Conservation (phyloP, 139 green algal genomes). For the Chlamydomonas sp. region DNA sequence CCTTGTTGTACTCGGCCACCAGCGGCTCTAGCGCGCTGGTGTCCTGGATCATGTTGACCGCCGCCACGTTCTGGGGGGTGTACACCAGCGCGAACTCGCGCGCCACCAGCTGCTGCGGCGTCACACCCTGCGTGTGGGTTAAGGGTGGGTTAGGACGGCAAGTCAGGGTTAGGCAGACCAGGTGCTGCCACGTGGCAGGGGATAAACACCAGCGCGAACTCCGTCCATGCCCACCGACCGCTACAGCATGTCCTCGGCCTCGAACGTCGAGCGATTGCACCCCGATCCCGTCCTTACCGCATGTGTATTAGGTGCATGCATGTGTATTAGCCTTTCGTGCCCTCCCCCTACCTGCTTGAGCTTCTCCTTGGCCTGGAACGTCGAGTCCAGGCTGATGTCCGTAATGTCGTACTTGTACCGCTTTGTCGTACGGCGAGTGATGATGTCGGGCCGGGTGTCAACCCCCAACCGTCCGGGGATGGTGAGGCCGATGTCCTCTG, state of each 20-base stretch:
- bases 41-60: conserved; percentile 42
- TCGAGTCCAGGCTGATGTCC: neutral
- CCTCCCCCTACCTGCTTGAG: neutral
- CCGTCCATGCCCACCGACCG: too few relatives aligned
- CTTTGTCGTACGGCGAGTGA: conserved; percentile 14
- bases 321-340: too few relatives aligned
- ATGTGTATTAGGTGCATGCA: too few relatives aligned
- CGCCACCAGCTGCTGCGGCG: conserved; percentile 46
- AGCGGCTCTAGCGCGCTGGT: conserved; percentile 28
- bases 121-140: neutral
- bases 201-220: too few relatives aligned
- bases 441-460: conserved; percentile 8
- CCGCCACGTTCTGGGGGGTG: conserved; percentile 15
- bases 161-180: neutral
- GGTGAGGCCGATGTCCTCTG: neutral
- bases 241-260: too few relatives aligned
- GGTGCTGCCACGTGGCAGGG: neutral
- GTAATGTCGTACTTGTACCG: conserved; percentile 38
- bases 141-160: neutral
- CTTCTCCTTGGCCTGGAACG: neutral
- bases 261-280: too few relatives aligned
- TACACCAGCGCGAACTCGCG: conserved; percentile 47
- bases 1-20: conserved; percentile 44
- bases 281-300: too few relatives aligned
- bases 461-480: conserved; percentile 6